Evolutionary conservation across 768 basidiomycete species (phyloP), one percentile per base, ranked within the genome.

Genomic region (Xerocomellus amylosporus): DNA sequence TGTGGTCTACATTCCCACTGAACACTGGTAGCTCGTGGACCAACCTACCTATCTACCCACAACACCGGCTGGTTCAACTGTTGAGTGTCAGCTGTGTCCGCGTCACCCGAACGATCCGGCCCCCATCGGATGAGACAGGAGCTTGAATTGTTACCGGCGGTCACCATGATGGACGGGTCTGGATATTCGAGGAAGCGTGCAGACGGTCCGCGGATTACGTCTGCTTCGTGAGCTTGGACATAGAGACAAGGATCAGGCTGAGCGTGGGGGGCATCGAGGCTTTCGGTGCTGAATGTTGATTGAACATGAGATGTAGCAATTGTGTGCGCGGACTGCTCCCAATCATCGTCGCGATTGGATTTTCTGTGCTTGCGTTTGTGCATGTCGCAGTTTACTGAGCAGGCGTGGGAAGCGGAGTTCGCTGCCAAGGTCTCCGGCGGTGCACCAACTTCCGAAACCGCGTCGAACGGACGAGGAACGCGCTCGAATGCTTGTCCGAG

Each of bases 11-110:
- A 36, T 49, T 55, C 38, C 46, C 41, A 51, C 37, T 31, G 46
- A 54, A 56, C 20, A 31, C 45, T 50, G 47, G 49, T 24, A 57
- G 20, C 51, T 60, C 49, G 60, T 54, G 58, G 55, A 71, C 60
- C 68, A 58, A 80, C 87, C 67, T 84, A 93, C 91, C 91, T 86
- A 76, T 95, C 91, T 51, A 90, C 81, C 89, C 87, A 93, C 4
- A 89, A 62, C 20, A 65, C 26, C 28, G 42, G 49, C 14, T 38
- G 46, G 10, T 46, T 40, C 46, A 26, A 14, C 46, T 33, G 37
- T 38, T 53, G 45, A 33, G 50, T 31, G 39, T 22, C 49, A 7
- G 19, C 46, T 13, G 28, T 31, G 17, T 55, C 60, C 26, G 20
- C 46, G 38, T 55, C 53, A 47, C 46, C 37, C 22, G 58, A 19